Percentiles rank a stretch among this genome's conserved stretches.
These are phyloP conservation scores for Colletotrichum viniferum DNA, from an alignment of 2,329 filamentous ascomycete species.

Conservation along the genomic window DNA sequence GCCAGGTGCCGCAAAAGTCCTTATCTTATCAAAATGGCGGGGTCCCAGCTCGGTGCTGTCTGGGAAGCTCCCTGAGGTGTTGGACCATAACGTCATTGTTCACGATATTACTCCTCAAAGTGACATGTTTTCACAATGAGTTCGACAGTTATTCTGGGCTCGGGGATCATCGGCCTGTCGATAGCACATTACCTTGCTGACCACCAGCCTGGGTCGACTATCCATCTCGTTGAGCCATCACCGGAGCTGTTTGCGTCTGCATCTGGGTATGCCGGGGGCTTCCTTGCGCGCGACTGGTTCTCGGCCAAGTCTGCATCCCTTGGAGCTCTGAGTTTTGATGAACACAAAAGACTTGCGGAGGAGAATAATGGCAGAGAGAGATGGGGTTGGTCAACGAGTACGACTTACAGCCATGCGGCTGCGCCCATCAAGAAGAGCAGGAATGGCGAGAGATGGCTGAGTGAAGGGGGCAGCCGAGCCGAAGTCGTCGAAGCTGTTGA, in stretches of 20 bases:
- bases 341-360: constrained; percentile 69
- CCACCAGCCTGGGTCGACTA: constrained; percentile 42
- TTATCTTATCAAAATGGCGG: constrained; percentile 1
- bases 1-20: background rate
- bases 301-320: constrained; percentile 59
- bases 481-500: constrained; percentile 46
- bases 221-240: constrained; percentile 53
- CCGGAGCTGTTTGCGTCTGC: constrained; percentile 71
- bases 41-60: background rate
- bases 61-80: background rate
- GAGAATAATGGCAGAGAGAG: constrained; percentile 58
- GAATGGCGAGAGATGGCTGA: constrained; percentile 68
- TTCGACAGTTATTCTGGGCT: constrained; percentile 69
- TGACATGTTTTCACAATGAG: constrained; percentile 36
- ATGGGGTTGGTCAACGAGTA: constrained; percentile 59
- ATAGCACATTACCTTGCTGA: constrained; percentile 75
- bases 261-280: constrained; percentile 76
- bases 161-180: constrained; percentile 72
- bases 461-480: constrained; percentile 66
- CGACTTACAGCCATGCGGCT: constrained; percentile 56
- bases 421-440: constrained; percentile 38
- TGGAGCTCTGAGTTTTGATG: constrained; percentile 69
- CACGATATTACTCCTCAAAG: background rate
- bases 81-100: background rate
- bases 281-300: constrained; percentile 78